phyloP scores from a whole-genome alignment of 139 green algal genomes.

The Dunaliella sp. region DNA sequence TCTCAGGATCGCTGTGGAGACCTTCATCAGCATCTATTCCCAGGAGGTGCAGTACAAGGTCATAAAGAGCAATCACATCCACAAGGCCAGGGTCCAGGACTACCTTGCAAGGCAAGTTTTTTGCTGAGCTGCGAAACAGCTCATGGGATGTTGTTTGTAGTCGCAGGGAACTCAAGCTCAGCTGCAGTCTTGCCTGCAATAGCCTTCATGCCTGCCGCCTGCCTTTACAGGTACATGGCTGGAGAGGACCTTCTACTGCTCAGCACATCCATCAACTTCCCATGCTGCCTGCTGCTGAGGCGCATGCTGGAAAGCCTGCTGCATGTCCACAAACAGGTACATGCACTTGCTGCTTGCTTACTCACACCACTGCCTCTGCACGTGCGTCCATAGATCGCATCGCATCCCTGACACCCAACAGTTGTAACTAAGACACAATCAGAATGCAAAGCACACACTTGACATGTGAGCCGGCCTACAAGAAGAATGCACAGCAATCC shows the following conservation, averaged over 20 bases:
- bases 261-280: constrained; percentile 56
- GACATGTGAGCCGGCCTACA: too few species aligned
- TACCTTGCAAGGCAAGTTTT: constrained; percentile 41
- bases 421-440: too few species aligned
- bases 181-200: background rate
- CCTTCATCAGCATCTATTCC: constrained; percentile 62
- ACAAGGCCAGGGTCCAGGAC: constrained; percentile 39
- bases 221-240: constrained; percentile 44
- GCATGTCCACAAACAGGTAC: constrained; percentile 19
- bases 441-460: too few species aligned
- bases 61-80: constrained; percentile 55
- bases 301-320: constrained; percentile 49
- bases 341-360: background rate
- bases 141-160: too few species aligned
- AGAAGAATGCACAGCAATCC: too few species aligned
- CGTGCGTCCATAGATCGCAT: too few species aligned
- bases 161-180: too few species aligned
- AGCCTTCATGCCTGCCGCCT: too few species aligned
- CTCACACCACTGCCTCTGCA: background rate
- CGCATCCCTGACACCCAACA: too few species aligned
- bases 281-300: constrained; percentile 71
- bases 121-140: too few species aligned
- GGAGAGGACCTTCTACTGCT: constrained; percentile 71
- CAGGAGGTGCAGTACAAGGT: constrained; percentile 68
- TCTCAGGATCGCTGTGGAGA: constrained; percentile 49